These are phyloP conservation scores for Vigna radiata DNA, from an alignment of 306 rosid species.

Conservation along the genomic window DNA sequence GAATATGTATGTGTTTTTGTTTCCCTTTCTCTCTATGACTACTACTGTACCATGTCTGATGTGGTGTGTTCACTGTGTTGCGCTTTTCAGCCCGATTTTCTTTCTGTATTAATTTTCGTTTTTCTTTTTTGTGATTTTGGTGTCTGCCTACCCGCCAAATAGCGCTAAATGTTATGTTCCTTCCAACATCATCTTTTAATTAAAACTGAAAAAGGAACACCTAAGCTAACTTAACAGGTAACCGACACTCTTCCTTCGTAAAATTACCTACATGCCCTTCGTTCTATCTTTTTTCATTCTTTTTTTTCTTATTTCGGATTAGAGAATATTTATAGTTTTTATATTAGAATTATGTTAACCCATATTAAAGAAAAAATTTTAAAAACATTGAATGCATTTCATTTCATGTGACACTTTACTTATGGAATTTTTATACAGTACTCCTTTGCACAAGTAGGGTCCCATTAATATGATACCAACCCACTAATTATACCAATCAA, in stretches of 20 bases:
- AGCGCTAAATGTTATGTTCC: conserved; percentile 41
- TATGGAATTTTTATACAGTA: no score
- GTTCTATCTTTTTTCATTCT: no score
- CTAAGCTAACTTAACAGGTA: not conserved
- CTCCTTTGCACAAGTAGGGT: no score
- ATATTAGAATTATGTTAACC: no score
- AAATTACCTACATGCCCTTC: conserved; percentile 42
- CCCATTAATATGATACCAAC: no score
- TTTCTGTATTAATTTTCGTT: not conserved
- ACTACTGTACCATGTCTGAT: conserved; percentile 55
- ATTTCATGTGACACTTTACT: no score
- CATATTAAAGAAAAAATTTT: no score
- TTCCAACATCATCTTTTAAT: conserved; percentile 18
- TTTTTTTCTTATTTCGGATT: no score
- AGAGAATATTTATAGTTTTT: no score
- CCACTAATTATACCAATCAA: no score
- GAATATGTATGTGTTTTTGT: conserved; percentile 6
- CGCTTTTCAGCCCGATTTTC: conserved; percentile 33
- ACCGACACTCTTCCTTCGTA: conserved; percentile 46
- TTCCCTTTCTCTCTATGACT: conserved; percentile 4
- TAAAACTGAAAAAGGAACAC: no score
- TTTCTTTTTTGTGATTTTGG: not conserved
- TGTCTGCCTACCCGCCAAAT: conserved; percentile 55
- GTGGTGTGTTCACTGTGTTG: conserved; percentile 27
- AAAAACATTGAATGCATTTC: no score